phyloP scores from a whole-genome alignment of 202 grass and related monocot genomes.

The Brachypodium distachyon region DNA sequence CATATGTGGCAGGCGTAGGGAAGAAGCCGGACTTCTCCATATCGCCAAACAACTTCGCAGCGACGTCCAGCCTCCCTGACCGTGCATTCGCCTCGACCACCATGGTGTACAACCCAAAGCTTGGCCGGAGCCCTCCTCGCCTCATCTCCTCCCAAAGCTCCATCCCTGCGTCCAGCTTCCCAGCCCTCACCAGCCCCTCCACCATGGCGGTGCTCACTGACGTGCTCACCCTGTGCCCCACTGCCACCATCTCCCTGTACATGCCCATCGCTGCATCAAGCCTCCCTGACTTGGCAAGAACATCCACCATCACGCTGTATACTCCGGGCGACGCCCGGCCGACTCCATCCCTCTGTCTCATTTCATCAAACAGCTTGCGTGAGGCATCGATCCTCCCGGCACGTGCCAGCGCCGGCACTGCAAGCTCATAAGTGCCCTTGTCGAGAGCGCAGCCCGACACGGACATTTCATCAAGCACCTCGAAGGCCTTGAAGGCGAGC shows the following conservation, averaged over 20 bases:
- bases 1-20: constrained; percentile 69
- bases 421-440: constrained; percentile 70
- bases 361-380: constrained; percentile 74
- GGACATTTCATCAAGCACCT: constrained; percentile 77
- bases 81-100: constrained; percentile 84
- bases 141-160: constrained; percentile 92
- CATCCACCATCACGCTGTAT: constrained; percentile 69
- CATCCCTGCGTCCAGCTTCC: constrained; percentile 79
- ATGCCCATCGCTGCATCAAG: constrained; percentile 75
- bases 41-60: constrained; percentile 53
- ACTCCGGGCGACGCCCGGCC: constrained; percentile 23
- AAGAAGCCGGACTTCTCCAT: constrained; percentile 97
- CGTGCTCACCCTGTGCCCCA: constrained; percentile 45
- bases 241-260: constrained; percentile 77
- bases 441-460: constrained; percentile 37
- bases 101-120: constrained; percentile 76
- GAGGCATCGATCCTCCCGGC: constrained; percentile 72
- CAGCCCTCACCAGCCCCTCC: constrained; percentile 66
- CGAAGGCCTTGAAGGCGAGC: constrained; percentile 83
- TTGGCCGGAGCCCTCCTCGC: constrained; percentile 49
- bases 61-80: constrained; percentile 52
- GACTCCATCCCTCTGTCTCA: constrained; percentile 41
- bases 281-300: constrained; percentile 75
- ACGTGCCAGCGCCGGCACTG: constrained; percentile 63
- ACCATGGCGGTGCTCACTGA: constrained; percentile 51